Conservation (phyloP, 2,329 filamentous ascomycete genomes). For the Gaeumannomyces tritici region DNA sequence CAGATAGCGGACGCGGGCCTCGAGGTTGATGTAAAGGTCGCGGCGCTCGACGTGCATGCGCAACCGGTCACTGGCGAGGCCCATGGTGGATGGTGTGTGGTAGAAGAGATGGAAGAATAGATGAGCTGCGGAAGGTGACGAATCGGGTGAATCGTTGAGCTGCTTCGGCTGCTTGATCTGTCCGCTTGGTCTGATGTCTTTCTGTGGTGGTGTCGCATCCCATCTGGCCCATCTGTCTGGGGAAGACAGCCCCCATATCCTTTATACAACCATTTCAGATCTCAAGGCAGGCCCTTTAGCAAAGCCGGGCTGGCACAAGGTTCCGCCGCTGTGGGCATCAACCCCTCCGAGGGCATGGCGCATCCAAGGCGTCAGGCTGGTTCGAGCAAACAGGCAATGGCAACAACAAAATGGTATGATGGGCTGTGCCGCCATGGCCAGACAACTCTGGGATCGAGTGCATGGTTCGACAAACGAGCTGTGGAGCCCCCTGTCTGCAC, state of each 20-base stretch:
- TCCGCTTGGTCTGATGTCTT: not conserved
- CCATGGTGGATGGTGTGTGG: too few species aligned
- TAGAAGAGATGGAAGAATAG: not conserved
- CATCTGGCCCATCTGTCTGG: not conserved
- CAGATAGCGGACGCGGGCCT: slow-evolving; percentile 60
- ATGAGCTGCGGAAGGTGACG: not conserved
- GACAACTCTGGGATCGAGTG: not conserved
- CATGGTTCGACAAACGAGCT: not conserved
- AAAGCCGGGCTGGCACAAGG: not conserved
- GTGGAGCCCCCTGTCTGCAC: not conserved
- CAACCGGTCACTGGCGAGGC: slow-evolving; percentile 5
- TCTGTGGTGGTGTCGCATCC: not conserved
- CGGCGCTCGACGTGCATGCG: slow-evolving; percentile 57
- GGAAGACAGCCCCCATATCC: not conserved
- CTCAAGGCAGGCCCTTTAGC: not conserved
- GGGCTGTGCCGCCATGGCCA: not conserved
- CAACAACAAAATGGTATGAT: not conserved
- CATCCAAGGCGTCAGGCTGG: not conserved
- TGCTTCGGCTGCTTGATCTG: too few species aligned
- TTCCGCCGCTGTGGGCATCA: not conserved
- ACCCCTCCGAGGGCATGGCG: not conserved
- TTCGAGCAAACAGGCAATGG: not conserved
- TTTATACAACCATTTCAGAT: not conserved
- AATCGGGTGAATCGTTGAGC: too few species aligned
- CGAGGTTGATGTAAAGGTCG: slow-evolving; percentile 61